Evolutionary conservation across 2,329 filamentous ascomycete species (phyloP).

Genomic region (Verticillium tricorpus): DNA sequence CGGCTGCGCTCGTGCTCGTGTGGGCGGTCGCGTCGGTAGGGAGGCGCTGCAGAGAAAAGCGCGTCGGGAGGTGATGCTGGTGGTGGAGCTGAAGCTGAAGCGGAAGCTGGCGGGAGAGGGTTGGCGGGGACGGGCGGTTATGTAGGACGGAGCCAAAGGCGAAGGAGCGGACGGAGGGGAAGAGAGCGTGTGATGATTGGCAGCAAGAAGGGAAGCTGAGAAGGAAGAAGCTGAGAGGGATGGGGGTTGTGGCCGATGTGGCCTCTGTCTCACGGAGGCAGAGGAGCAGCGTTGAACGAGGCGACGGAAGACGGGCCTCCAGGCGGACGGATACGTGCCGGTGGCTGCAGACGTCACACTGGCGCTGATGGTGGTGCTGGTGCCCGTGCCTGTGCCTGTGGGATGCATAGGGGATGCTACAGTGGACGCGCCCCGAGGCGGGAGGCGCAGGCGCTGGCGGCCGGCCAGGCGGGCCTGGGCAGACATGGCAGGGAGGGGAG

Average conservation of each 20-base stretch:
- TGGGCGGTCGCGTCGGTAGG: neutral
- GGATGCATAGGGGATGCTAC: slow-evolving; percentile 6
- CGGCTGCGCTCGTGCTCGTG: slow-evolving; percentile 1
- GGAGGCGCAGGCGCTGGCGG: neutral
- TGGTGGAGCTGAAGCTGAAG: neutral
- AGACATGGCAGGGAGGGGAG: slow-evolving; percentile 4
- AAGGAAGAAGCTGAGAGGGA: neutral
- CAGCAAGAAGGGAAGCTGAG: neutral
- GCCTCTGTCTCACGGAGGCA: neutral
- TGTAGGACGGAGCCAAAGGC: neutral
- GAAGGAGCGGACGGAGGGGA: neutral
- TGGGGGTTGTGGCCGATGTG: slow-evolving; percentile 1
- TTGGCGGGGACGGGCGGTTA: neutral
- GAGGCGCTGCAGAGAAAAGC: neutral
- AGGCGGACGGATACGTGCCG: slow-evolving; percentile 4
- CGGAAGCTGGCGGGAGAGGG: neutral
- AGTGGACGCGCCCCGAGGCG: slow-evolving; percentile 16
- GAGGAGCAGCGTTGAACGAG: neutral
- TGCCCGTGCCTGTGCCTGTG: too few species aligned
- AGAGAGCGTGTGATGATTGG: neutral
- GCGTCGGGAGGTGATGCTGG: neutral
- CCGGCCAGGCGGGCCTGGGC: slow-evolving; percentile 1
- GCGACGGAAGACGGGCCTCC: slow-evolving; percentile 6
- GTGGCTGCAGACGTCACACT: slow-evolving; percentile 13
- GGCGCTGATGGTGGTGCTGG: too few species aligned